Evolutionary conservation across 345 rosid species (phyloP), one percentile per base, ranked within the genome.

Genomic region (Salix brachista): DNA sequence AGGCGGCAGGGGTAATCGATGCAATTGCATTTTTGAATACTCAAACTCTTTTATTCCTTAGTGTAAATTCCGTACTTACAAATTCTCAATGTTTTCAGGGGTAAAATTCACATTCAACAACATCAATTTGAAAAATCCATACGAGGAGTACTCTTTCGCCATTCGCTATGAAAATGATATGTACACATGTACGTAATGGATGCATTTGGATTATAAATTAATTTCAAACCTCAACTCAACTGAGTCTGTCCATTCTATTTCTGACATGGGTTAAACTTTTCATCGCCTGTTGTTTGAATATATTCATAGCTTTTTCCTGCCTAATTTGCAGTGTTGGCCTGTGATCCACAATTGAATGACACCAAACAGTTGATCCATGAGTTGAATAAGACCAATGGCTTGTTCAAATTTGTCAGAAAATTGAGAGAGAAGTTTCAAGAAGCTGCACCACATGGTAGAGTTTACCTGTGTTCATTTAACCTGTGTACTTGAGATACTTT

Each of bases 341-440:
- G 99, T 79, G 85, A 90, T 75, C 94, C 91, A 66, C 87, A 83
- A 5, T 37, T 93, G 78, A 85, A 86, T 78, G 84, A 76, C 67
- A 83, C 83, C 56, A 79, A 89, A 76, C 94, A 90, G 82, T 82
- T 91, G 90, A 83, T 92, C 80, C 80, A 74, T 25, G 93, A 90
- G 78, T 67, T 96, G 91, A 93, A 96, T 77, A 81, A 77, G 85
- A 92, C 91, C 84, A 96, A 91, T 85, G 95, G 88, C 83, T 82
- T 93, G 42, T 96, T 89, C 85, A 87, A 84, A 84, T 93, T 91
- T 86, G 97, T 93, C 73, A 87, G 92, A 80, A 83, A 83, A 77
- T 89, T 92, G 94, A 93, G 98, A 87, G 82, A 85, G 69, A 89
- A 78, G 87, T 96, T 96, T 87, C 87, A 79, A 80, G 90, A 91